These are phyloP conservation scores for Stephania japonica DNA, from an alignment of 164 flowering plant species.

Conservation along the genomic window DNA sequence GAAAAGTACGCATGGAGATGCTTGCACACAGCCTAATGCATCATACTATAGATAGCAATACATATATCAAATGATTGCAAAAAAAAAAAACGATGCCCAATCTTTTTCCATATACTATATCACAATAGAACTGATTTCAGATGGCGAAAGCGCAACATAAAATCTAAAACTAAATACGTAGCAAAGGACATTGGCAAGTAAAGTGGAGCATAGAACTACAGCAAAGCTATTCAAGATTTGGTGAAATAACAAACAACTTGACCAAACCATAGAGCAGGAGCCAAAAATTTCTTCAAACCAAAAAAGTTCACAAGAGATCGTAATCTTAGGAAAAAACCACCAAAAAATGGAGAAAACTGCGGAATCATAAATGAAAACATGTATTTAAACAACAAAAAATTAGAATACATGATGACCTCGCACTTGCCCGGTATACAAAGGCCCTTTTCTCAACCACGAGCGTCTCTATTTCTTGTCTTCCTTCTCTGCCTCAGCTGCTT, in stretches of 20 bases:
- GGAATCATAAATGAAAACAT: neutral
- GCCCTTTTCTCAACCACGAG: neutral
- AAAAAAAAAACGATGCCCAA: too few species aligned
- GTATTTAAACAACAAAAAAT: neutral
- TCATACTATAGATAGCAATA: too few species aligned
- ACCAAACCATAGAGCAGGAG: neutral
- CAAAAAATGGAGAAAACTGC: neutral
- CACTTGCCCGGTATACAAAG: neutral
- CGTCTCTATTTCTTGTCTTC: constrained; percentile 48
- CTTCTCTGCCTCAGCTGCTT: constrained; percentile 61
- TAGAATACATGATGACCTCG: neutral
- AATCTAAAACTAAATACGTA: neutral
- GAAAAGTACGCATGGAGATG: too few species aligned
- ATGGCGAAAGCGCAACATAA: neutral
- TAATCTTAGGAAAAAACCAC: too few species aligned
- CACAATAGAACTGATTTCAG: too few species aligned
- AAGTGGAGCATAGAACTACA: neutral
- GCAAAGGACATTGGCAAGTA: neutral
- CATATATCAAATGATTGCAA: too few species aligned
- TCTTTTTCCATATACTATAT: too few species aligned
- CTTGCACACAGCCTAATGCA: too few species aligned
- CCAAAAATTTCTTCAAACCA: neutral
- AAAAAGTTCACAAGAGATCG: neutral
- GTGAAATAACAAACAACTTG: neutral
- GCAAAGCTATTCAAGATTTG: neutral